A percentile compares a stretch with the other conserved stretches of the same genome.
phyloP scores from a whole-genome alignment of 805 yeast species.

The Maudiozyma turicensis region DNA sequence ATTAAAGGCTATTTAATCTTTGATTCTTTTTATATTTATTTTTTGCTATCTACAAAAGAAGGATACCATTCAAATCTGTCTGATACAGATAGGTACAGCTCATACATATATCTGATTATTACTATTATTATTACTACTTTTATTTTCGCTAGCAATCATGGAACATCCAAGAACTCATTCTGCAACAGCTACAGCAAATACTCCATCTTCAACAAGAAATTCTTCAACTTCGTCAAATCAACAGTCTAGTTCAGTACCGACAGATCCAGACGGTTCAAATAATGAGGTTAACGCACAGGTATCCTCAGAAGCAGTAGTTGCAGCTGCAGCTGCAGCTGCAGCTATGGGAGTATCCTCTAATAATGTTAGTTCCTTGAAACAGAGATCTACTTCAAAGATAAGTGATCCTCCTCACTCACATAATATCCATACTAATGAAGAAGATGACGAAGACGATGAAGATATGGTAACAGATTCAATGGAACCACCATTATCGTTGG shows the following conservation, averaged over 20 bases:
- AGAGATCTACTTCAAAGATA: background rate
- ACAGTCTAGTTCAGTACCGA: background rate
- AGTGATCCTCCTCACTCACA: background rate
- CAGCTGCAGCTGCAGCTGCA: background rate
- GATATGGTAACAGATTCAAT: background rate
- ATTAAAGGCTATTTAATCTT: too few relatives aligned
- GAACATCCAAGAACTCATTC: conserved; percentile 11
- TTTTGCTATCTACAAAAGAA: too few relatives aligned
- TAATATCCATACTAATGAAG: background rate
- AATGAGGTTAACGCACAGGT: background rate
- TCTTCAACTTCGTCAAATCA: conserved; percentile 5
- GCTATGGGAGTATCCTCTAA: background rate
- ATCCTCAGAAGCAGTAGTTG: background rate
- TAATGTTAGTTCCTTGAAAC: background rate
- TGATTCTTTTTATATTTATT: too few relatives aligned
- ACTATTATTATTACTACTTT: too few relatives aligned
- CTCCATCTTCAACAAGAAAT: conserved; percentile 3
- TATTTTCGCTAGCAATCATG: conserved; percentile 1
- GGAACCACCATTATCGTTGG: background rate
- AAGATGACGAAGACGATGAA: background rate
- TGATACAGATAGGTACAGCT: too few relatives aligned
- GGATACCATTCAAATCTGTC: too few relatives aligned
- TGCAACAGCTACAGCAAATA: conserved; percentile 4
- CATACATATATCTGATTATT: background rate
- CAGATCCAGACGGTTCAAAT: background rate